These are phyloP conservation scores for Boletus nobilissimus DNA, from an alignment of 1,284 basidiomycete genomes.

Conservation along the genomic window DNA sequence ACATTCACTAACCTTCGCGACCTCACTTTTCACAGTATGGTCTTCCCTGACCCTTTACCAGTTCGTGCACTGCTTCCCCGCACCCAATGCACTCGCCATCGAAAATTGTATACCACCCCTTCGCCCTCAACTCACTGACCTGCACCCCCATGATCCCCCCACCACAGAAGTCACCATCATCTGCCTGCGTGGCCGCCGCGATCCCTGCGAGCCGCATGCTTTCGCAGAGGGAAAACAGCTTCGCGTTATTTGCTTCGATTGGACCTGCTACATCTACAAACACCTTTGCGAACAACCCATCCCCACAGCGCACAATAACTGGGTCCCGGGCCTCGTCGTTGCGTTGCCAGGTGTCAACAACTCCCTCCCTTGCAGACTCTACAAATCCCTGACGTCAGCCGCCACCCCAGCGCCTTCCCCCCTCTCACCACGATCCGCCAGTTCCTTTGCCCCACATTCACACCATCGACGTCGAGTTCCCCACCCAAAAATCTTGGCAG, in stretches of 20 bases:
- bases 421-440: slow-evolving; percentile 31
- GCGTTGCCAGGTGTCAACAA: slow-evolving; percentile 25
- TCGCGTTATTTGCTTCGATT: slow-evolving; percentile 51
- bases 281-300: slow-evolving; percentile 37
- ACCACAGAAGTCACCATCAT: slow-evolving; percentile 52
- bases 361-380: slow-evolving; percentile 25
- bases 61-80: slow-evolving; percentile 48
- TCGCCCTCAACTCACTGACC: slow-evolving; percentile 25
- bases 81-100: slow-evolving; percentile 48
- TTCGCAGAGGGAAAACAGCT: slow-evolving; percentile 49
- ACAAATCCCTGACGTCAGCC: slow-evolving; percentile 15
- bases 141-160: slow-evolving; percentile 48
- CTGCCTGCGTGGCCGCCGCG: slow-evolving; percentile 40
- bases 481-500: slow-evolving; percentile 47
- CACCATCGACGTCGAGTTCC: slow-evolving; percentile 50
- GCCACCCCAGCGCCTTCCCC: slow-evolving; percentile 1
- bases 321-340: slow-evolving; percentile 31
- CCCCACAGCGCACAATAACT: slow-evolving; percentile 21
- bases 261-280: slow-evolving; percentile 52
- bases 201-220: slow-evolving; percentile 36
- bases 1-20: slow-evolving; percentile 48
- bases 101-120: slow-evolving; percentile 50
- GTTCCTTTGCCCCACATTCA: slow-evolving; percentile 47
- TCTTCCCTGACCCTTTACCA: slow-evolving; percentile 48
- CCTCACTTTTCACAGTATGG: slow-evolving; percentile 48